Base-by-base conservation (phyloP, 2,329 filamentous ascomycete species). In the Colletotrichum scovillei region DNA sequence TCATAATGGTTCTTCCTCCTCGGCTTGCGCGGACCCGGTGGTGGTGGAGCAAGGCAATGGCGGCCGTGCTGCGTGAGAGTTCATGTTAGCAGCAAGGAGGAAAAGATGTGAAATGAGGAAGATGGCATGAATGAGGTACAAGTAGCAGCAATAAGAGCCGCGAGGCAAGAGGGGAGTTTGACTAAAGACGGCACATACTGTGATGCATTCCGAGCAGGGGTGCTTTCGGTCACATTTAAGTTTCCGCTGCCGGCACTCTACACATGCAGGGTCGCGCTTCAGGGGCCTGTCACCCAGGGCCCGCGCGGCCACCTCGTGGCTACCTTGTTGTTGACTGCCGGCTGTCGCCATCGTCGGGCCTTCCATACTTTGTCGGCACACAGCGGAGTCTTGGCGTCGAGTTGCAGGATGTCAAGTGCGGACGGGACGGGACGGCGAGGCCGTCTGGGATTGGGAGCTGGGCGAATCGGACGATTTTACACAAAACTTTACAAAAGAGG, bases 141-240 rank as follows among this genome's bases (percentile, higher is more conserved):
- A 8, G 38, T 19, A 19, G 6, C 6, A 42, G 5, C 16, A 19
- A 1, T 5, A 42, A 42, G 38, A 19, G 49, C 80, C 76, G 11
- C 11, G 4, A 35, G 11, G 32, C 4, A 35, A 12, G 0, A 4
- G 30, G 30, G 9, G 30, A 32, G 9, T 3, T 32, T 32, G 2
- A 32, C 30, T 32, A 32, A 11, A 32, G 30, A 32, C 30, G 9
- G 9, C 32, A 35, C 32, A 35, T 67, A 90, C 89, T 84, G 90
- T 90, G 77, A 88, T 80, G 76, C 89, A 91, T 75, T 90, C 90
- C 69, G 88, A 85, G 77, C 89, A 91, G 4, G 89, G 89, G 56
- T 86, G 88, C 53, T 85, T 86, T 73, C 89, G 85, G 77, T 91
- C 89, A 79, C 89, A 91, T 79, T 89, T 90, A 80, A 90, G 90